Base-by-base conservation (phyloP, 164 flowering plant genomes). In the Cinnamomum chago region DNA sequence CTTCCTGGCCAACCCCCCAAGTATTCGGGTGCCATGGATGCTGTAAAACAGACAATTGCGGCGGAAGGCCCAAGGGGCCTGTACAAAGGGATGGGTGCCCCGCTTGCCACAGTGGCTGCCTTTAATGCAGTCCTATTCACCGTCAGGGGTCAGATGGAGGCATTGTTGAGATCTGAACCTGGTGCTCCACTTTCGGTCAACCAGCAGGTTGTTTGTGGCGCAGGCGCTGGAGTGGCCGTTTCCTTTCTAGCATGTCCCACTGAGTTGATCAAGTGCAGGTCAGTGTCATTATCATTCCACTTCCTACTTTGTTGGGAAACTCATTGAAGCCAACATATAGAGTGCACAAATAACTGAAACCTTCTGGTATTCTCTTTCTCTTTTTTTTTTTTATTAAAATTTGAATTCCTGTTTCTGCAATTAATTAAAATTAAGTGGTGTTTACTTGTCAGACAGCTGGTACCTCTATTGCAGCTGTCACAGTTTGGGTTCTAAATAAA, bases 31-130 rank as follows among this genome's bases (percentile, higher is more conserved):
- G 98, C 99, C 22, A 86, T 95, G 14, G 96, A 95, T 87, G 99
- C 99, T 65, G 98, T 93, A 64, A 88, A 76, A 83, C 89, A 95
- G 80, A 95, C 98, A 62, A 18, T 95, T 73, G 88, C 96, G 23
- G 91, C 92, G 14, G 99, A 93, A 88, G 99, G 98, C 47, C 82
- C 86, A 1, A 74, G 90, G 62, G 99, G 97, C 35, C 78, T 95
- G 78, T 95, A 85, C 85, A 95, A 95, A 79, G 99, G 99, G 30
- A 93, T 95, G 99, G 99, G 99, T 12, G 99, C 97, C 50, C 99
- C 99, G 73, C 95, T 95, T 74, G 98, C 99, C 47, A 93, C 99
- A 24, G 98, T 95, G 55, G 99, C 98, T 22, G 98, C 95, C 72
- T 93, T 95, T 76, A 95, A 95, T 80, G 99, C 99, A 13, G 82